Conservation (phyloP, 257 asterid genomes). For the Nicotiana undulata region DNA sequence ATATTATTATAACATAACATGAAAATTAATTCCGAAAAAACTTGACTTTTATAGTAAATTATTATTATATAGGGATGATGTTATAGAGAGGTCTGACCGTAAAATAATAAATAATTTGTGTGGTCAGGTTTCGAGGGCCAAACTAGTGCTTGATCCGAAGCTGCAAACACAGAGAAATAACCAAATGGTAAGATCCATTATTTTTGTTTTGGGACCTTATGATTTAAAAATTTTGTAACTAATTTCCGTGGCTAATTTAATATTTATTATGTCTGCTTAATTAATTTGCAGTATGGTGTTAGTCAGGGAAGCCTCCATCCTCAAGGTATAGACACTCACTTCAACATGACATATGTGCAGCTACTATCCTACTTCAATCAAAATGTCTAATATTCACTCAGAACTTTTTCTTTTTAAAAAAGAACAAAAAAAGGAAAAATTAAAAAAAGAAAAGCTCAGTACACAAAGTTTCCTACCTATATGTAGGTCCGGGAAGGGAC, state of each 20-base stretch:
- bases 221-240: neutral
- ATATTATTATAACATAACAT: too few relatives aligned
- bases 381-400: too few relatives aligned
- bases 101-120: neutral
- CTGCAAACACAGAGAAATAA: neutral
- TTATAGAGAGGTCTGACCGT: too few relatives aligned
- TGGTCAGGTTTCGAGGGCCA: neutral
- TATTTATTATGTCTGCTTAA: neutral
- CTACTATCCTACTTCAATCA: neutral
- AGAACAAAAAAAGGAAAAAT: too few relatives aligned
- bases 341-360: neutral
- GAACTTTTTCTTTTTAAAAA: too few relatives aligned
- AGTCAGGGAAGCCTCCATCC: constrained; percentile 8
- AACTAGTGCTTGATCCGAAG: neutral
- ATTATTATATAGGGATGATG: too few relatives aligned
- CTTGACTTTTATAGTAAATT: too few relatives aligned
- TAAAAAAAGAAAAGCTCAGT: too few relatives aligned
- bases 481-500: too few relatives aligned
- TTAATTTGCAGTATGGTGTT: constrained; percentile 7
- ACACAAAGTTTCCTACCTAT: too few relatives aligned
- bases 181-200: neutral
- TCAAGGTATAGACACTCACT: constrained; percentile 1
- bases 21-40: too few relatives aligned
- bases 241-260: neutral
- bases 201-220: neutral